Conservation (phyloP, 2,329 filamentous ascomycete species). For the Didymella lethalis region DNA sequence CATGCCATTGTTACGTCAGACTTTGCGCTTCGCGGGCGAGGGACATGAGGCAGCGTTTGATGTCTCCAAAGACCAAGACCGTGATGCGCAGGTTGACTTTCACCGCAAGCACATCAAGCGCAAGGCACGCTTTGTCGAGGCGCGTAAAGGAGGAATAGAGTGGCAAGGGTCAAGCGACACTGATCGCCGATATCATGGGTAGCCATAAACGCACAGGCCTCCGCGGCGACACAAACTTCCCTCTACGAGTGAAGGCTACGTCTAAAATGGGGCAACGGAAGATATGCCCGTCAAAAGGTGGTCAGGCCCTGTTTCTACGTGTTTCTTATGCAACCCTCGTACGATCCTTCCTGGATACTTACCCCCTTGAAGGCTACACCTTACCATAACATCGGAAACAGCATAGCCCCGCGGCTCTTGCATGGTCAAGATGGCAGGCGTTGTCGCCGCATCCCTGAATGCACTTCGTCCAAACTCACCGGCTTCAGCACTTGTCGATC, state of each 20-base stretch:
- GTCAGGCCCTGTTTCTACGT: constrained; percentile 17
- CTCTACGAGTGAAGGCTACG: background rate
- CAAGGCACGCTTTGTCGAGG: background rate
- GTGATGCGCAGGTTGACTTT: background rate
- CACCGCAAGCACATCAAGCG: background rate
- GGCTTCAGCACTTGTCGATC: constrained; percentile 25
- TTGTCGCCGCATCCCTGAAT: constrained; percentile 26
- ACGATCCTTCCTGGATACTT: constrained; percentile 26
- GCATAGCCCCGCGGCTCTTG: constrained; percentile 16
- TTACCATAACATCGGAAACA: constrained; percentile 17
- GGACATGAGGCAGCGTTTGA: background rate
- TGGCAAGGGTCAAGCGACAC: background rate
- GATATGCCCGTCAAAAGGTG: constrained; percentile 14
- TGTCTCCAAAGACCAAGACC: background rate
- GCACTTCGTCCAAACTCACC: constrained; percentile 18
- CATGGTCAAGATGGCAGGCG: constrained; percentile 19
- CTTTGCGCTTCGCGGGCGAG: constrained; percentile 1
- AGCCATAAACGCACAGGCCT: constrained; percentile 8
- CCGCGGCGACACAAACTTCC: background rate
- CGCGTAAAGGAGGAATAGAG: constrained; percentile 2
- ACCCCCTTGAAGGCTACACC: constrained; percentile 11
- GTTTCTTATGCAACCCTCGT: constrained; percentile 28
- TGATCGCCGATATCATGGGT: constrained; percentile 3
- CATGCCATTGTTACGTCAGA: constrained; percentile 14
- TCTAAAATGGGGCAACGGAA: constrained; percentile 5